Evolutionary conservation across 2,329 filamentous ascomycete species (phyloP).

Genomic region (Colletotrichum sp.): DNA sequence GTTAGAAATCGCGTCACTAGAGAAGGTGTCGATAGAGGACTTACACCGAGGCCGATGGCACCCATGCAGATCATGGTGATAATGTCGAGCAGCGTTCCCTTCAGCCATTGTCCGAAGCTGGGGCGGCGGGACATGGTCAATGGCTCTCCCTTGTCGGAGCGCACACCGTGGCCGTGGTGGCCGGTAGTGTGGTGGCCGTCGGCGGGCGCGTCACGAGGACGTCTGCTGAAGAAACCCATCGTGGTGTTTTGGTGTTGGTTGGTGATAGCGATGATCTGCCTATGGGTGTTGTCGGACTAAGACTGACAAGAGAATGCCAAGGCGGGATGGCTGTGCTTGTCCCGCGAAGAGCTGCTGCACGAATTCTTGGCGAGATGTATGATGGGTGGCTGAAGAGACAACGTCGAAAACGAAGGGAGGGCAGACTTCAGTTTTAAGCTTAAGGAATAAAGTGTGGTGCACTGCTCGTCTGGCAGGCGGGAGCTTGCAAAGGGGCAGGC

Average conservation of each 20-base stretch:
- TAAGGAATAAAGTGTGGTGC: not conserved
- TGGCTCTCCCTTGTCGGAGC: slow-evolving; percentile 5
- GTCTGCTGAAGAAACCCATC: slow-evolving; percentile 18
- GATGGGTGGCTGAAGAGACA: slow-evolving; percentile 3
- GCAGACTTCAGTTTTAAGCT: slow-evolving; percentile 4
- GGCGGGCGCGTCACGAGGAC: not conserved
- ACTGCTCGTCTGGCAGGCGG: not conserved
- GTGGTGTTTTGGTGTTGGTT: not conserved
- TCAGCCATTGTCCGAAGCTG: slow-evolving; percentile 73
- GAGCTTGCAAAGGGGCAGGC: not conserved
- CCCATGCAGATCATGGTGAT: slow-evolving; percentile 72
- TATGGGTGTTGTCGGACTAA: not conserved
- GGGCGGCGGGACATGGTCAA: slow-evolving; percentile 57
- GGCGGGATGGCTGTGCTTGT: slow-evolving; percentile 19
- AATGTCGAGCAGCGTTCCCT: slow-evolving; percentile 70
- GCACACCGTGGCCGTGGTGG: not conserved
- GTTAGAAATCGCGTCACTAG: not conserved
- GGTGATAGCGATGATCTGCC: not conserved
- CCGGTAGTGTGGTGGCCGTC: not conserved
- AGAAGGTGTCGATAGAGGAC: slow-evolving; percentile 18
- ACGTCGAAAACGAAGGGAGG: not conserved
- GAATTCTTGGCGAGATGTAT: slow-evolving; percentile 9
- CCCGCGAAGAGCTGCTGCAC: slow-evolving; percentile 6
- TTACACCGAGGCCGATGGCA: slow-evolving; percentile 69
- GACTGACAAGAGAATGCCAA: slow-evolving; percentile 12